These are phyloP conservation scores for Saccharomyces hybrid DNA, from an alignment of 1,139 yeast species.

Conservation along the genomic window DNA sequence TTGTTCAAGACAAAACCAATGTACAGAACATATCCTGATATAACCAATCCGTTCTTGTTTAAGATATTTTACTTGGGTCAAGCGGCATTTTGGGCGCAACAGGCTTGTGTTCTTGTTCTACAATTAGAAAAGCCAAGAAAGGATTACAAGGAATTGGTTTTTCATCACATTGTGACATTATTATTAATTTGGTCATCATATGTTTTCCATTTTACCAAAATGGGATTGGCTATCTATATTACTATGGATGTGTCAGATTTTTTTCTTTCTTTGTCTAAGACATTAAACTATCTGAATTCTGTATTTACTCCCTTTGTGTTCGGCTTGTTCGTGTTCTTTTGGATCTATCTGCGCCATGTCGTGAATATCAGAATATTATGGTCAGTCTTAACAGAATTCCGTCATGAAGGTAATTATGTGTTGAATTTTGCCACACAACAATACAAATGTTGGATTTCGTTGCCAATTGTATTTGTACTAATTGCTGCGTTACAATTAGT, in stretches of 20 bases:
- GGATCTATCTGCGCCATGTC: conserved; percentile 89
- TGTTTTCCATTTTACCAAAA: conserved; percentile 92
- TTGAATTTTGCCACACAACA: conserved; percentile 89
- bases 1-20: conserved; percentile 75
- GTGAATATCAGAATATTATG: conserved; percentile 71
- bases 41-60: conserved; percentile 58
- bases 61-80: conserved; percentile 82
- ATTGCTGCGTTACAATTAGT: conserved; percentile 76
- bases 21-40: conserved; percentile 77
- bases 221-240: conserved; percentile 83
- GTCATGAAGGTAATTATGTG: conserved; percentile 70
- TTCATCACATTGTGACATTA: conserved; percentile 89
- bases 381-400: conserved; percentile 84
- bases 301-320: conserved; percentile 57
- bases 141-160: conserved; percentile 82
- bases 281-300: conserved; percentile 74
- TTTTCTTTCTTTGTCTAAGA: conserved; percentile 75
- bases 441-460: conserved; percentile 93
- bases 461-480: conserved; percentile 74
- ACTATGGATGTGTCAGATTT: conserved; percentile 96
- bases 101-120: conserved; percentile 68
- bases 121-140: conserved; percentile 93
- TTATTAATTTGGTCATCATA: conserved; percentile 85
- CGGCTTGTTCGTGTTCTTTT: conserved; percentile 53
- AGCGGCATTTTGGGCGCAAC: conserved; percentile 98